A percentile compares a stretch with the other conserved stretches of the same genome.
Evolutionary conservation across 73 alveolate species (phyloP).

Genomic region (Strombidium stylifer): DNA sequence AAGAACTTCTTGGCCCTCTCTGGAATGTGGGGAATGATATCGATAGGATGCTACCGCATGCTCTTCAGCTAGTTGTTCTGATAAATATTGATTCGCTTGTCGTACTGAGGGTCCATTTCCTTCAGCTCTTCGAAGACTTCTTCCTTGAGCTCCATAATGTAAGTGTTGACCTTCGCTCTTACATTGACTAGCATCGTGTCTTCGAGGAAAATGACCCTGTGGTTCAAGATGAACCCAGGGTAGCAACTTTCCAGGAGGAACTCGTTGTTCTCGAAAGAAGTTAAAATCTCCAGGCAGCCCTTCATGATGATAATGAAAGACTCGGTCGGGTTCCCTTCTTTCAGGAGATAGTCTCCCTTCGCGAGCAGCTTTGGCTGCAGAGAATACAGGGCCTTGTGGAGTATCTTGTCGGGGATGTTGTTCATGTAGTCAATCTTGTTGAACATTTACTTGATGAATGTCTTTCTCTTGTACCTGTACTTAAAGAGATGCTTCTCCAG

Average conservation of each 20-base stretch:
- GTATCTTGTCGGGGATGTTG: constrained; percentile 30
- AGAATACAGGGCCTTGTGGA: constrained; percentile 30
- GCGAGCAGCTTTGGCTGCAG: not conserved
- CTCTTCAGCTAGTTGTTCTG: constrained; percentile 8
- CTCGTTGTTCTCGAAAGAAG: constrained; percentile 31
- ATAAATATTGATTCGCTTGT: constrained; percentile 25
- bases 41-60: constrained; percentile 29
- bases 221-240: constrained; percentile 39
- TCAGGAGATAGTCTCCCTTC: constrained; percentile 28
- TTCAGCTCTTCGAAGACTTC: not conserved
- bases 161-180: not conserved
- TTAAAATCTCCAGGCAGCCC: constrained; percentile 31
- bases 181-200: constrained; percentile 20
- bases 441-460: constrained; percentile 14
- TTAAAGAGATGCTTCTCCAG: constrained; percentile 26
- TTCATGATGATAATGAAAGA: constrained; percentile 17
- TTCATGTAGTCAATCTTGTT: constrained; percentile 24
- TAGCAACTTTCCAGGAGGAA: constrained; percentile 37
- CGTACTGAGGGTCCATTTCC: constrained; percentile 1
- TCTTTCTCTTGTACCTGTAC: constrained; percentile 36
- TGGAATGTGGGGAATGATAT: constrained; percentile 27
- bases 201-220: constrained; percentile 33
- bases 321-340: constrained; percentile 17
- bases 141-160: not conserved
- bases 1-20: constrained; percentile 1